A percentile compares a stretch with the other conserved stretches of the same genome.
Conservation (phyloP, 495 filamentous ascomycete genomes). For the Xylaria telfairii region DNA sequence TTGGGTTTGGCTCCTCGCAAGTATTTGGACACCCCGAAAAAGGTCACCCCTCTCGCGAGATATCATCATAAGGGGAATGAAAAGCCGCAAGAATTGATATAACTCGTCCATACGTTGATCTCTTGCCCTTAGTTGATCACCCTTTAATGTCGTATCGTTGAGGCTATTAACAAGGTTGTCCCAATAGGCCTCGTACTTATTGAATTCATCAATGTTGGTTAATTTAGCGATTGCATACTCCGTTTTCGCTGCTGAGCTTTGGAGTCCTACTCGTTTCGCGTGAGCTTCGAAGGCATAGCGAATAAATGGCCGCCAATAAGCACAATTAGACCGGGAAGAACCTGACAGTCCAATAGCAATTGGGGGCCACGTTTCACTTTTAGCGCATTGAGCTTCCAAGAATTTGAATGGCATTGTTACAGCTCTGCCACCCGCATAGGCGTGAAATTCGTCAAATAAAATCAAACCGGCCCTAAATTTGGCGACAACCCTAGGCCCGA, state of each 20-base stretch:
- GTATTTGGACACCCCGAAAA: background rate
- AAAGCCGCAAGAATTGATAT: background rate
- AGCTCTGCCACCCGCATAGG: background rate
- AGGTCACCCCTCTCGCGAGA: background rate
- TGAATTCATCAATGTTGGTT: background rate
- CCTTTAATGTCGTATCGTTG: background rate
- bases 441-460: constrained; percentile 1
- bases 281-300: background rate
- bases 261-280: too few relatives aligned
- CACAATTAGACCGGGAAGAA: background rate
- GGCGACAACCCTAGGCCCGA: too few relatives aligned
- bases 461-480: background rate
- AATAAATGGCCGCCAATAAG: background rate
- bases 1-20: background rate
- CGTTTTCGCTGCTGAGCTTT: too few relatives aligned
- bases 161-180: background rate
- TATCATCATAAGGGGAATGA: background rate
- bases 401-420: background rate
- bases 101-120: background rate
- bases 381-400: background rate
- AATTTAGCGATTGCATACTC: background rate
- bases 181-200: background rate
- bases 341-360: background rate
- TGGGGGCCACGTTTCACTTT: too few relatives aligned
- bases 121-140: background rate